phyloP scores from a whole-genome alignment of 192 early-diverging fungal genomes.

The Haplosporangium gracile region DNA sequence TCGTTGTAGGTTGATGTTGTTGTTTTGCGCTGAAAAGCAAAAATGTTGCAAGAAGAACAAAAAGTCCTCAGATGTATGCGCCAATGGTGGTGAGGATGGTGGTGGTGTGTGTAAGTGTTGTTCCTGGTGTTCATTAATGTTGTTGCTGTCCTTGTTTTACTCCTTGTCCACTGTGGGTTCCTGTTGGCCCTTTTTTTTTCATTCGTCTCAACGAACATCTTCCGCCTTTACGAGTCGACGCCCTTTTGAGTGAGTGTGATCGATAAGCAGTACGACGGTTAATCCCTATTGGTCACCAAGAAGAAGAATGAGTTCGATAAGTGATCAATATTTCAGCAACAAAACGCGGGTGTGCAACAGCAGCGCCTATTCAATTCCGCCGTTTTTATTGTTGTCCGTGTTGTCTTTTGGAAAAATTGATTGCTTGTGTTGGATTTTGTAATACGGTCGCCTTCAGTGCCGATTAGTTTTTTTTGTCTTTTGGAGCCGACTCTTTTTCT shows the following conservation, averaged over 20 bases:
- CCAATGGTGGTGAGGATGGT: neutral
- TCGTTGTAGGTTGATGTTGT: neutral
- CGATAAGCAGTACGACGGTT: neutral
- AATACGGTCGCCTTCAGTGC: neutral
- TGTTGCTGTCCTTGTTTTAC: neutral
- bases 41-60: neutral
- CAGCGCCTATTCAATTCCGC: neutral
- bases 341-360: neutral
- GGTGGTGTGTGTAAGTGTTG: neutral
- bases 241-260: neutral
- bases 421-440: no score
- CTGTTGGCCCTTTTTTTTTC: neutral
- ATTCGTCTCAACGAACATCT: neutral
- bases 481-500: neutral
- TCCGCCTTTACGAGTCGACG: neutral
- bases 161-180: neutral
- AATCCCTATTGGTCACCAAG: slow-evolving; percentile 12
- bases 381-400: neutral
- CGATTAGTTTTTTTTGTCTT: neutral
- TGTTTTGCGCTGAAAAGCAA: neutral
- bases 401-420: no score
- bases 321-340: neutral
- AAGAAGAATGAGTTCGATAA: neutral
- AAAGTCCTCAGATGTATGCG: neutral
- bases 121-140: neutral